Evolutionary conservation across 2,329 filamentous ascomycete species (phyloP).

Genomic region (Escovopsis sp.): DNA sequence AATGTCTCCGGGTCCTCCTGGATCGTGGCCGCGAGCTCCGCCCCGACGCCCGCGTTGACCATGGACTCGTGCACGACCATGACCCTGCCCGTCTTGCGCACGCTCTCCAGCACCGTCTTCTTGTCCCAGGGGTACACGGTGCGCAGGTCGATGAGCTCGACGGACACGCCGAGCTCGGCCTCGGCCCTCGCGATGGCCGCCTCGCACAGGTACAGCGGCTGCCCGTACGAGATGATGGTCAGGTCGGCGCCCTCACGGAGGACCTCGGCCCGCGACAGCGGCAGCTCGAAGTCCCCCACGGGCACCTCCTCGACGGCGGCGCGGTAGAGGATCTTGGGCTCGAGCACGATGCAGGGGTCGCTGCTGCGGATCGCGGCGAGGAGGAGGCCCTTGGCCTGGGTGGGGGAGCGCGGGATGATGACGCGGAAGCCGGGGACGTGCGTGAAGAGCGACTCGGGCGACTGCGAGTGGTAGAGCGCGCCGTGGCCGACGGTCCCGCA

Average conservation of each 20-base stretch:
- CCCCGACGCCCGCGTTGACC: slow-evolving; percentile 78
- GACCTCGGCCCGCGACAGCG: slow-evolving; percentile 72
- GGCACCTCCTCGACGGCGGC: slow-evolving; percentile 88
- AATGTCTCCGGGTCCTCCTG: slow-evolving; percentile 68
- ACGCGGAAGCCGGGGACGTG: slow-evolving; percentile 77
- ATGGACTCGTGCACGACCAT: slow-evolving; percentile 87
- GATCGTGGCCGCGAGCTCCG: slow-evolving; percentile 76
- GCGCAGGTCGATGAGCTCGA: slow-evolving; percentile 76
- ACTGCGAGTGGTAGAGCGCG: slow-evolving; percentile 76
- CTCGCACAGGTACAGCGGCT: slow-evolving; percentile 72
- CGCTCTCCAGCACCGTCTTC: slow-evolving; percentile 63
- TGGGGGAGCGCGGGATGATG: slow-evolving; percentile 69
- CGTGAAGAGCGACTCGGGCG: slow-evolving; percentile 74
- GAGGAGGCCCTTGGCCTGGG: slow-evolving; percentile 78
- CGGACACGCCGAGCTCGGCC: slow-evolving; percentile 57
- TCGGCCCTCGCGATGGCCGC: slow-evolving; percentile 59
- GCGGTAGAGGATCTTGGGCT: slow-evolving; percentile 84
- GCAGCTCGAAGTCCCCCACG: slow-evolving; percentile 62
- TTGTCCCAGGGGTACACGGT: slow-evolving; percentile 90
- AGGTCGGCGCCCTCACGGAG: slow-evolving; percentile 66
- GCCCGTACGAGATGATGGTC: slow-evolving; percentile 78
- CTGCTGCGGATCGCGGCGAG: slow-evolving; percentile 62
- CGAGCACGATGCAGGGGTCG: slow-evolving; percentile 85
- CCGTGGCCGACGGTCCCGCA: slow-evolving; percentile 82
- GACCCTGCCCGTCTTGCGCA: slow-evolving; percentile 71